phyloP scores from a whole-genome alignment of 805 yeast species.

The Starmerella cellae region DNA sequence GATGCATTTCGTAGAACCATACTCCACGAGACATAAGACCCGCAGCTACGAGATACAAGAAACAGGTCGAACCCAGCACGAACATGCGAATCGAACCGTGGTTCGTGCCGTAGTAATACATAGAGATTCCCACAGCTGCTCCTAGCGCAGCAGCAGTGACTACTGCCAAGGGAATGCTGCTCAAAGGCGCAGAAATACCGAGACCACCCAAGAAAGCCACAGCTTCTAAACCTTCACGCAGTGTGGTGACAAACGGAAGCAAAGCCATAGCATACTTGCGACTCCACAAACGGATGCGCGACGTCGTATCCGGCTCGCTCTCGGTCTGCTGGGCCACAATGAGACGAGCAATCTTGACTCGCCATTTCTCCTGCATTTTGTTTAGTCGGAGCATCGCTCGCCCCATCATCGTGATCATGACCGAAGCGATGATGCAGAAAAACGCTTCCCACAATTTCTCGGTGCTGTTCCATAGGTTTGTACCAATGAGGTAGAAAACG shows the following conservation, averaged over 20 bases:
- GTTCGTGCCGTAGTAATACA: constrained; percentile 62
- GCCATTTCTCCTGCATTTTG: constrained; percentile 72
- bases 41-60: constrained; percentile 71
- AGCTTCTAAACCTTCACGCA: constrained; percentile 85
- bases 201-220: constrained; percentile 86
- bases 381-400: constrained; percentile 67
- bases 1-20: constrained; percentile 78
- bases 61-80: constrained; percentile 60
- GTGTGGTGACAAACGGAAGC: constrained; percentile 70
- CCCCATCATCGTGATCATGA: constrained; percentile 79
- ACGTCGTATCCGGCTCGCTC: constrained; percentile 2
- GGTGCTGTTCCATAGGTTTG: constrained; percentile 74
- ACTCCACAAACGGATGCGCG: constrained; percentile 12
- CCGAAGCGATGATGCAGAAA: constrained; percentile 61
- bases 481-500: constrained; percentile 63
- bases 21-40: constrained; percentile 78
- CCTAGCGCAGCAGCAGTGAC: constrained; percentile 49
- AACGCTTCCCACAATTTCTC: constrained; percentile 86
- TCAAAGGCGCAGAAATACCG: constrained; percentile 55
- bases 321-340: constrained; percentile 22
- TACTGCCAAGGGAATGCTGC: constrained; percentile 53
- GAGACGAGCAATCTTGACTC: constrained; percentile 40
- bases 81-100: constrained; percentile 64
- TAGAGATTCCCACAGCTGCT: constrained; percentile 44
- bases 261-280: constrained; percentile 57